Conservation (phyloP, 805 yeast species). For the Starmera pachycereana region DNA sequence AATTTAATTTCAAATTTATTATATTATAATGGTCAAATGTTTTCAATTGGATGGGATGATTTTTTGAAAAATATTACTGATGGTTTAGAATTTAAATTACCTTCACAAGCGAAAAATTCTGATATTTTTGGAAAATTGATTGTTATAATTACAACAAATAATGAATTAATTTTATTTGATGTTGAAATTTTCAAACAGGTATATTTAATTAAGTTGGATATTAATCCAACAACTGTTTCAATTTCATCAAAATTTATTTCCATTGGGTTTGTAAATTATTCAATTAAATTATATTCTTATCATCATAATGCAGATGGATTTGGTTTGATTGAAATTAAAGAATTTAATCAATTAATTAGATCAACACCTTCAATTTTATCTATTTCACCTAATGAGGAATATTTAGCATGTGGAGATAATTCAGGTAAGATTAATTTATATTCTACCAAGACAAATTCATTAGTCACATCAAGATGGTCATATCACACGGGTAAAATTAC, state of each 20-base stretch:
- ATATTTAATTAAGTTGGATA: constrained; percentile 19
- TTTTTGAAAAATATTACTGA: constrained; percentile 34
- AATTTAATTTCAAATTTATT: constrained; percentile 55
- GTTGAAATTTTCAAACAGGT: constrained; percentile 13
- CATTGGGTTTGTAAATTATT: constrained; percentile 34
- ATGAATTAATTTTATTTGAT: constrained; percentile 23
- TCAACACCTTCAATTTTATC: constrained; percentile 53
- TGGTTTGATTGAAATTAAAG: constrained; percentile 6
- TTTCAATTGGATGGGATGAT: constrained; percentile 88
- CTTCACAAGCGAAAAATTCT: constrained; percentile 41
- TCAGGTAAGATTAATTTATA: constrained; percentile 81
- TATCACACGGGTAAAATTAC: constrained; percentile 83
- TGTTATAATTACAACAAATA: constrained; percentile 32
- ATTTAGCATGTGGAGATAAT: constrained; percentile 76
- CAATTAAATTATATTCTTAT: constrained; percentile 29
- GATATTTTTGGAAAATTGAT: constrained; percentile 25
- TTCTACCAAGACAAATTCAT: constrained; percentile 37
- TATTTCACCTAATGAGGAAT: constrained; percentile 60
- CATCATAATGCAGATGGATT: constrained; percentile 1
- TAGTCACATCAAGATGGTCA: constrained; percentile 87
- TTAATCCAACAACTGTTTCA: constrained; percentile 36
- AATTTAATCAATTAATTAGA: constrained; percentile 34
- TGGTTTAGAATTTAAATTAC: constrained; percentile 22
- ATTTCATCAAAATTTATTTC: constrained; percentile 33
- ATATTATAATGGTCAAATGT: constrained; percentile 22